A percentile compares a stretch with the other conserved stretches of the same genome.
Conservation (phyloP, 2,329 filamentous ascomycete species). For the Acephala macrosclerotiorum region DNA sequence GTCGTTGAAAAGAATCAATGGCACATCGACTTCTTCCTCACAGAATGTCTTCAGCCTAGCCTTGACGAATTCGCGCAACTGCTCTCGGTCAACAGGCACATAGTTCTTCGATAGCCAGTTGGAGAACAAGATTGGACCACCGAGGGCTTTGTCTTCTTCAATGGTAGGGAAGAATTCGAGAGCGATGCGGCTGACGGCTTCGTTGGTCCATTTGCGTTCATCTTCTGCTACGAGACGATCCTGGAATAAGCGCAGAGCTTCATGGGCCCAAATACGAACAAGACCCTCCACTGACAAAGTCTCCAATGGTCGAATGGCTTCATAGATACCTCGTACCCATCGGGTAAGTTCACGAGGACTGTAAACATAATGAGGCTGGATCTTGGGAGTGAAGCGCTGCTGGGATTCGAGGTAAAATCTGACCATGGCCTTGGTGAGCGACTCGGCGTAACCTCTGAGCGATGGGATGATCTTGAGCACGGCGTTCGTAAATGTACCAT, state of each 20-base stretch:
- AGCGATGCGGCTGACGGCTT: constrained; percentile 85
- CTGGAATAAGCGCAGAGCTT: constrained; percentile 94
- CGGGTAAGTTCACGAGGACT: constrained; percentile 97
- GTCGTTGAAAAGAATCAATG: constrained; percentile 98
- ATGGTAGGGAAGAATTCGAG: constrained; percentile 95
- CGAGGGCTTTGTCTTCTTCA: constrained; percentile 86
- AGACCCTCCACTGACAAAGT: constrained; percentile 87
- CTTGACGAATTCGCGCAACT: constrained; percentile 96
- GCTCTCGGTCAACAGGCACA: constrained; percentile 92
- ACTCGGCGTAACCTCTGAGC: constrained; percentile 92
- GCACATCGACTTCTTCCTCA: constrained; percentile 98
- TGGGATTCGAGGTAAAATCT: constrained; percentile 96
- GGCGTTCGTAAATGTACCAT: constrained; percentile 96
- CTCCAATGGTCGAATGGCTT: constrained; percentile 93
- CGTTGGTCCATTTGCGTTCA: constrained; percentile 93
- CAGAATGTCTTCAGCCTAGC: constrained; percentile 97
- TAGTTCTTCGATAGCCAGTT: constrained; percentile 99
- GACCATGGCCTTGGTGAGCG: constrained; percentile 97
- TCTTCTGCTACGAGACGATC: constrained; percentile 95
- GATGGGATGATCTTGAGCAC: constrained; percentile 96
- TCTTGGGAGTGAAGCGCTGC: constrained; percentile 90
- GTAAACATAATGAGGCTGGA: constrained; percentile 99
- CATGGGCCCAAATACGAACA: constrained; percentile 97
- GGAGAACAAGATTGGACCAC: constrained; percentile 94
- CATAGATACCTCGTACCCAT: constrained; percentile 97